These are phyloP conservation scores for Inga laurina DNA, from an alignment of 306 rosid genomes.

Conservation along the genomic window DNA sequence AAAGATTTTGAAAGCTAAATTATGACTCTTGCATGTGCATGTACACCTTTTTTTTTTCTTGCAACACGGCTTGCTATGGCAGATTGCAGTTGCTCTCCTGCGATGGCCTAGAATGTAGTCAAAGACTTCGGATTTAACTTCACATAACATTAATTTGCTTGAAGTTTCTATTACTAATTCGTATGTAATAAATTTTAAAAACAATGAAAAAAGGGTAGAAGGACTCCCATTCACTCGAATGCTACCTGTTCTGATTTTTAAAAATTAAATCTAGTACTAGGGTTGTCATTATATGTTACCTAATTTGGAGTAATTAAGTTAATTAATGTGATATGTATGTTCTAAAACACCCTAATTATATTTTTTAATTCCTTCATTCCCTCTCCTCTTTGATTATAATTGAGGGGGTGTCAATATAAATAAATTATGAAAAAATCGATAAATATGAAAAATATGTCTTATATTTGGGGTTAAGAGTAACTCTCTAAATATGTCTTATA, in stretches of 20 bases:
- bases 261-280: background rate
- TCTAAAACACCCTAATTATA: too few relatives aligned
- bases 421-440: too few relatives aligned
- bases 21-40: background rate
- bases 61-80: background rate
- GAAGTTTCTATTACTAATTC: background rate
- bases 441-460: too few relatives aligned
- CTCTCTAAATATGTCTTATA: too few relatives aligned
- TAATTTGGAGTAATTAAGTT: too few relatives aligned
- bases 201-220: background rate
- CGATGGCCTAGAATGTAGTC: background rate
- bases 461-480: too few relatives aligned
- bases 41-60: background rate
- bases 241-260: background rate
- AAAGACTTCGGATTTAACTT: background rate
- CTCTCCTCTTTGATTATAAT: too few relatives aligned
- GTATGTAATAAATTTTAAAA: background rate
- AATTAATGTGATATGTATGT: too few relatives aligned
- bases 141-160: background rate
- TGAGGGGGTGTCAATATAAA: too few relatives aligned
- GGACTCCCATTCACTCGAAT: too few relatives aligned
- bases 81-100: background rate
- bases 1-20: background rate
- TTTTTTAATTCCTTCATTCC: too few relatives aligned
- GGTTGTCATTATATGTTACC: background rate